Conservation (phyloP, 2,329 filamentous ascomycete species). For the Claviceps monticola region DNA sequence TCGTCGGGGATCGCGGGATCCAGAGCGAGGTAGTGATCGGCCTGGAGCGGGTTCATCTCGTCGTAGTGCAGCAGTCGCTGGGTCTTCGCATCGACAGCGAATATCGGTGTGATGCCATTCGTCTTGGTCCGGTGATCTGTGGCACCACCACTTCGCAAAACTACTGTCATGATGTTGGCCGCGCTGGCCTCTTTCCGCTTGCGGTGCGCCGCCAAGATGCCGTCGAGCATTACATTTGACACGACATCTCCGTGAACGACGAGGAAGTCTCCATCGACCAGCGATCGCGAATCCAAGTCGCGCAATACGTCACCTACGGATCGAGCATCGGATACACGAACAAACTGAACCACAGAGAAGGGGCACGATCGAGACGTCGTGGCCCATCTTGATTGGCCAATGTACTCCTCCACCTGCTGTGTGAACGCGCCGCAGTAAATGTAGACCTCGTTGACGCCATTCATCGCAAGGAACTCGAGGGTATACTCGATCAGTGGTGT, state of each 20-base stretch:
- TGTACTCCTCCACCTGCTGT: conserved; percentile 75
- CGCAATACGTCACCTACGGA: conserved; percentile 91
- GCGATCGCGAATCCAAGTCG: conserved; percentile 72
- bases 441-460: conserved; percentile 87
- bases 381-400: conserved; percentile 63
- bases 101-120: conserved; percentile 63
- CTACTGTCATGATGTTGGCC: conserved; percentile 95
- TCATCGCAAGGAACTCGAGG: conserved; percentile 87
- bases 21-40: conserved; percentile 52
- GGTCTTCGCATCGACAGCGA: conserved; percentile 69
- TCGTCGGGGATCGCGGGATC: conserved; percentile 67
- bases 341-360: conserved; percentile 69
- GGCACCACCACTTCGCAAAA: conserved; percentile 64
- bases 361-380: conserved; percentile 41
- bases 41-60: conserved; percentile 61
- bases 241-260: conserved; percentile 87
- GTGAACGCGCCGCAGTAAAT: conserved; percentile 84
- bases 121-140: conserved; percentile 62
- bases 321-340: conserved; percentile 68
- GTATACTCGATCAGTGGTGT: conserved; percentile 95
- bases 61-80: conserved; percentile 87
- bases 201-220: conserved; percentile 63
- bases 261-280: conserved; percentile 84
- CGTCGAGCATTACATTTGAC: conserved; percentile 75
- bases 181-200: conserved; percentile 71